Base-by-base conservation (phyloP, 768 basidiomycete species). In the Rhodotorula graminis region DNA sequence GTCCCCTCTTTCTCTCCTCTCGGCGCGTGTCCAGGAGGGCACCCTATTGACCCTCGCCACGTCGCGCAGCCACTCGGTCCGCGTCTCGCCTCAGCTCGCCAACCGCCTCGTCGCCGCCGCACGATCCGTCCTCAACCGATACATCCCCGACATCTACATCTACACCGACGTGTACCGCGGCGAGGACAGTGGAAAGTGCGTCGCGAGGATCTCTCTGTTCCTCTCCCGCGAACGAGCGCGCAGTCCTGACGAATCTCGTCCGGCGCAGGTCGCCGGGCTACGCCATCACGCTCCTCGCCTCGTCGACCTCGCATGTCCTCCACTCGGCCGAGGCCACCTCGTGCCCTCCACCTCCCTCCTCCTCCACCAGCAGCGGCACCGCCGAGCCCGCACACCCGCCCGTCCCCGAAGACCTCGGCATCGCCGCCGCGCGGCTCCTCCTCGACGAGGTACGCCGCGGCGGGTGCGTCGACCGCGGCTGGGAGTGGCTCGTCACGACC, bases 121-220 rank as follows among this genome's bases (percentile, higher is more conserved):
- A 27, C 88, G 96, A 52, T 93, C 92, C 5, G 85, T 99, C 33
- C 84, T 99, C 57, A 98, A 97, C 80, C 90, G 93, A 9, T 96
- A 91, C 80, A 96, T 98, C 70, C 95, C 96, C 50, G 96, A 99
- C 80, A 93, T 97, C 42, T 97, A 98, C 82, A 87, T 99, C 52
- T 95, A 97, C 80, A 95, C 96, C 8, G 96, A 99, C 75, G 93
- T 97, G 33, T 98, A 96, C 83, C 95, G 96, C 80, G 94, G 94
- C 14, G 91, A 92, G 27, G 96, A 98, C 73, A 93, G 92, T 76
- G 95, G 95, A 81, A 97, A 93, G 94, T 94, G 76, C 73, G 93
- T 65, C 37, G 14, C 3, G n/a, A n/a, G n/a, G n/a, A 37, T 27
- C 46, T 9, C 50, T 16, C 25, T 10, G 5, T 50, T 55, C 47